A percentile compares a stretch with the other conserved stretches of the same genome.
phyloP scores from a whole-genome alignment of 2,329 filamentous ascomycete genomes.

The Trichothecium sympodiale region DNA sequence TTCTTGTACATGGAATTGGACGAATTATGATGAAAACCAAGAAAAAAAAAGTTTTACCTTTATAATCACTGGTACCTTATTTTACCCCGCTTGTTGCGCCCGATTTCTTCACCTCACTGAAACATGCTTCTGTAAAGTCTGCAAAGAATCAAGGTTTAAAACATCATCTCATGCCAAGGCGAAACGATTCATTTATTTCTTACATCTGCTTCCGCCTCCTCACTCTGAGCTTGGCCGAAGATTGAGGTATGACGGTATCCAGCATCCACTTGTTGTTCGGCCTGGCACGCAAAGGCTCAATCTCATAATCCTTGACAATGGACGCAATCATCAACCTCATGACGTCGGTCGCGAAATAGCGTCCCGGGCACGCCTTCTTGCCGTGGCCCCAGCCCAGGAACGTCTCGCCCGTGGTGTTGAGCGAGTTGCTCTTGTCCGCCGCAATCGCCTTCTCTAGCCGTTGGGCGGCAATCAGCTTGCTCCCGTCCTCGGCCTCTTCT shows the following conservation, averaged over 20 bases:
- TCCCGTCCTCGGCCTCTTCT: background rate
- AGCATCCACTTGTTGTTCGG: slow-evolving; percentile 8
- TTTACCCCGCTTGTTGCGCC: too few relatives aligned
- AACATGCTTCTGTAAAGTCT: too few relatives aligned
- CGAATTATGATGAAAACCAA: too few relatives aligned
- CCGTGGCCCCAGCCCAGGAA: slow-evolving; percentile 25
- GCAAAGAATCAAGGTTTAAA: too few relatives aligned
- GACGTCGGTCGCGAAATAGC: slow-evolving; percentile 25
- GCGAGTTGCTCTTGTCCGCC: background rate
- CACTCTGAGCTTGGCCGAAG: background rate
- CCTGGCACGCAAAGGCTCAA: slow-evolving; percentile 7
- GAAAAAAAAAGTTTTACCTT: too few relatives aligned
- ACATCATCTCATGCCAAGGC: too few relatives aligned
- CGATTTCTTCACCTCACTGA: too few relatives aligned
- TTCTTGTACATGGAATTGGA: too few relatives aligned
- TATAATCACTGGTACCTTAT: too few relatives aligned
- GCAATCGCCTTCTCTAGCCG: background rate
- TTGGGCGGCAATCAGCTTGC: too few relatives aligned
- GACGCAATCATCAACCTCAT: slow-evolving; percentile 24
- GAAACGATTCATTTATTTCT: too few relatives aligned
- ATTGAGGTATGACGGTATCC: slow-evolving; percentile 4
- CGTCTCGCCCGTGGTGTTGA: slow-evolving; percentile 13
- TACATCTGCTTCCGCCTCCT: background rate
- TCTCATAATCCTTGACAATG: slow-evolving; percentile 20
- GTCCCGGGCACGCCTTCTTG: slow-evolving; percentile 25